A percentile compares a stretch with the other conserved stretches of the same genome.
Evolutionary conservation across 2,329 filamentous ascomycete genomes (phyloP).

Genomic region (Emydomyces testavorans): DNA sequence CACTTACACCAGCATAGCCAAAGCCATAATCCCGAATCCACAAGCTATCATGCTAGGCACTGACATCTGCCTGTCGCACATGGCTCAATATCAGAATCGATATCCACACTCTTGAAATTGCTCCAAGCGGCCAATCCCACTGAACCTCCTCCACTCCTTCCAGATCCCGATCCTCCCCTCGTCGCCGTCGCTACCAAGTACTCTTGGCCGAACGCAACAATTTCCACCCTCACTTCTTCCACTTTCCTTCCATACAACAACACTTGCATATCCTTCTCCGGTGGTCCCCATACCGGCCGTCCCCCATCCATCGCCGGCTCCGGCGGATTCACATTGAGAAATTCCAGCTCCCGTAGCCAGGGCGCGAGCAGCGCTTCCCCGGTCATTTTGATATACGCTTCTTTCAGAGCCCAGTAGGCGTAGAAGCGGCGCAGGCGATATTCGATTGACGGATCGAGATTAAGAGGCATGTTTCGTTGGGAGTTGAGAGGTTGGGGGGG

Average conservation of each 20-base stretch:
- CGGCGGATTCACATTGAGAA: conserved; percentile 41
- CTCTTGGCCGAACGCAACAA: conserved; percentile 47
- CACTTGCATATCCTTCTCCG: conserved; percentile 37
- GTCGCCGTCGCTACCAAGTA: conserved; percentile 49
- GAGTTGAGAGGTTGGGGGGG: conserved; percentile 9
- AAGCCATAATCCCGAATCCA: too few relatives aligned
- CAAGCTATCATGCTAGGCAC: not conserved
- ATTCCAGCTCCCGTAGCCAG: conserved; percentile 51
- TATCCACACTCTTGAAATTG: conserved; percentile 35
- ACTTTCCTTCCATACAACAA: conserved; percentile 39
- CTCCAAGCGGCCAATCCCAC: conserved; percentile 22
- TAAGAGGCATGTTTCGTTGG: not conserved
- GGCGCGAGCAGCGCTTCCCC: conserved; percentile 51
- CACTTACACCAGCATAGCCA: too few relatives aligned
- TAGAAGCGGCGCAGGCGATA: conserved; percentile 52
- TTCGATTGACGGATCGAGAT: conserved; percentile 37
- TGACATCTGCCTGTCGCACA: conserved; percentile 33
- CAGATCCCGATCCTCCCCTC: conserved; percentile 28
- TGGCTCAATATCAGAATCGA: conserved; percentile 36
- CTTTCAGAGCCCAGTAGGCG: conserved; percentile 53
- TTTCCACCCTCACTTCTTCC: conserved; percentile 45
- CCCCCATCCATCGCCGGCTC: conserved; percentile 2
- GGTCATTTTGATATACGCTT: conserved; percentile 56
- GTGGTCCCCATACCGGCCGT: conserved; percentile 25
- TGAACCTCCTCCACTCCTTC: not conserved